phyloP scores from a whole-genome alignment of 169 alveolate species.

The Perkinsus chesapeaki region DNA sequence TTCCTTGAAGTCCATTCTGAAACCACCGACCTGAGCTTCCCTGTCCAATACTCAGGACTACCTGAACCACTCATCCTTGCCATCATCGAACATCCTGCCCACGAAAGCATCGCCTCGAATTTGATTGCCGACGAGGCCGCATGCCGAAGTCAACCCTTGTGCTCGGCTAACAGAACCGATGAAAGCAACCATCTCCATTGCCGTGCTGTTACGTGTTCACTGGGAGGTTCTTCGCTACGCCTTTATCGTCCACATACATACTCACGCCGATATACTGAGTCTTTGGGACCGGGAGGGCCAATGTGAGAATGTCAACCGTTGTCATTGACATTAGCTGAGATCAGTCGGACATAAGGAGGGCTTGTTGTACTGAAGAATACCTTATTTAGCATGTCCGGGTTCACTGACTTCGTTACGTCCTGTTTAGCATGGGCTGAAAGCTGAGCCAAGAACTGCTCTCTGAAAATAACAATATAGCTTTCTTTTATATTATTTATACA shows the following conservation, averaged over 20 bases:
- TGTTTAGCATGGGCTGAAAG: not conserved
- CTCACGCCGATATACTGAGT: not conserved
- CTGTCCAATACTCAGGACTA: not conserved
- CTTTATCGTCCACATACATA: constrained; percentile 8
- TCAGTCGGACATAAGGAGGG: not conserved
- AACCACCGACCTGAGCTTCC: not conserved
- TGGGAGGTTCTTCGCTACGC: constrained; percentile 7
- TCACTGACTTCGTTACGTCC: not conserved
- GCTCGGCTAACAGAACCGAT: not conserved
- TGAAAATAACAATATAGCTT: too few relatives aligned
- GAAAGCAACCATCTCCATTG: too few relatives aligned
- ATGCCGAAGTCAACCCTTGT: not conserved
- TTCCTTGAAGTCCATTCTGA: not conserved
- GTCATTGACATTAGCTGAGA: not conserved
- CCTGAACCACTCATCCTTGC: not conserved
- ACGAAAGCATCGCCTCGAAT: not conserved
- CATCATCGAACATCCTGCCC: not conserved
- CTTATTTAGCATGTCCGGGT: not conserved
- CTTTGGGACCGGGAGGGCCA: not conserved
- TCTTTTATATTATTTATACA: too few relatives aligned
- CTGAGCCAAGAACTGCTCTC: not conserved
- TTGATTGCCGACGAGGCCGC: not conserved
- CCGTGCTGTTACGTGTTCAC: not conserved
- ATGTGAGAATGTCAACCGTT: constrained; percentile 6
- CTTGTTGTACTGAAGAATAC: not conserved